phyloP scores from a whole-genome alignment of 495 filamentous ascomycete genomes.

The Podospora sp. region DNA sequence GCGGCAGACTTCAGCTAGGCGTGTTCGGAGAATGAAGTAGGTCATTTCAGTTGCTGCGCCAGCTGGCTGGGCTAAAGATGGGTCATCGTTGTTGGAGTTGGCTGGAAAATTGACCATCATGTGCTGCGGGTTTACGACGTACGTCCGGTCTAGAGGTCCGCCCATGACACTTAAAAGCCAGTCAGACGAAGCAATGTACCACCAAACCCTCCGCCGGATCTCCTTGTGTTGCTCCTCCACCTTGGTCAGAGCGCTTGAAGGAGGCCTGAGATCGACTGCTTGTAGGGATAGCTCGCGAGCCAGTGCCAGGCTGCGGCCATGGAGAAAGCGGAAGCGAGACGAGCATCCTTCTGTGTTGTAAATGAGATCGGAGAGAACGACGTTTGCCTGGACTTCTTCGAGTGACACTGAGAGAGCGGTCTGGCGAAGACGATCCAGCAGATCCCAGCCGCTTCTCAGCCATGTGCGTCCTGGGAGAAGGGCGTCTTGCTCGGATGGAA shows the following conservation, averaged over 20 bases:
- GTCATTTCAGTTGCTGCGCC: constrained; percentile 49
- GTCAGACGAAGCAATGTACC: constrained; percentile 51
- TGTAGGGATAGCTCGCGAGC: constrained; percentile 48
- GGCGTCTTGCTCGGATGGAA: constrained; percentile 39
- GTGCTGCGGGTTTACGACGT: constrained; percentile 44
- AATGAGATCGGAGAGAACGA: constrained; percentile 44
- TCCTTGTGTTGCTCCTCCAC: constrained; percentile 39
- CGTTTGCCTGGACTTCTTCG: constrained; percentile 49
- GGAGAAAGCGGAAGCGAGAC: constrained; percentile 37
- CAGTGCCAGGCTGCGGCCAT: constrained; percentile 35
- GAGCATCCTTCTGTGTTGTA: constrained; percentile 47
- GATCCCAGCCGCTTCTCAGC: constrained; percentile 41
- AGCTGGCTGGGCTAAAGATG: constrained; percentile 24
- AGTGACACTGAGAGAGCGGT: constrained; percentile 34
- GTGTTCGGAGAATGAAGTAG: constrained; percentile 49
- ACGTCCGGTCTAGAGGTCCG: constrained; percentile 44
- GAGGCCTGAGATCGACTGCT: constrained; percentile 39
- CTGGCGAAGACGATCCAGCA: constrained; percentile 42
- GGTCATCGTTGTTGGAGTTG: constrained; percentile 51
- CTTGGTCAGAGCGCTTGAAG: not conserved
- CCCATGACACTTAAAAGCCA: constrained; percentile 46
- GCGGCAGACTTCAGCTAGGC: constrained; percentile 49
- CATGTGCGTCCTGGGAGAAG: constrained; percentile 37
- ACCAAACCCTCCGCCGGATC: constrained; percentile 53
- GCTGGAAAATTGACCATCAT: constrained; percentile 49